Base-by-base conservation (phyloP, 2,329 filamentous ascomycete genomes). In the Ramularia endophylla region DNA sequence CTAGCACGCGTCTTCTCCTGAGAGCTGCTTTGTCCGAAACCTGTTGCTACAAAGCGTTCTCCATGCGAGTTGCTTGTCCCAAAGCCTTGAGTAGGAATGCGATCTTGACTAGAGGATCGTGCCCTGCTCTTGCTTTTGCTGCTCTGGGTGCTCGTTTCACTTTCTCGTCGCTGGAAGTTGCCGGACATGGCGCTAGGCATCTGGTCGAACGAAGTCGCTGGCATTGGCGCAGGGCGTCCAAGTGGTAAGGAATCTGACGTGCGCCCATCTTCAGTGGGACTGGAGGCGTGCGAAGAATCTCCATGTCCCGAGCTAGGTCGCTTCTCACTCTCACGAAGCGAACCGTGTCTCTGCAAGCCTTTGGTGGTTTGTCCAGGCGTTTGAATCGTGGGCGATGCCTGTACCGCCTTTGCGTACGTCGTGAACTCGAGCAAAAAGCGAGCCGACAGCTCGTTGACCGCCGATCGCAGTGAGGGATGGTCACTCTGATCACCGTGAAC, bases 1-100 rank as follows among this genome's bases (percentile, higher is more conserved):
- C 87, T 87, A 52, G 83, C 82, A 47, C 87, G 81, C 60, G 81
- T 85, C 48, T 61, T 63, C 38, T 60, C 55, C 28, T 56, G 45
- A 84, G 45, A 83, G 70, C 41, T 83, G 8, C 65, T 64, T 17
- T 69, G 66, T 3, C 68, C 68, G 36, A 94, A 87, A n/a, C n/a
- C n/a, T n/a, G n/a, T n/a, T n/a, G n/a, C n/a, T n/a, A n/a, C n/a
- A n/a, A n/a, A n/a, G n/a, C n/a, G n/a, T n/a, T n/a, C n/a, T n/a
- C n/a, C 55, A 28, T 56, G 45, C 85, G 45, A 83, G 70, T 41
- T 83, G 8, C 65, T 64, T 17, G 69, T 66, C 2, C 68, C 68
- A 36, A 94, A 87, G 0, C 87, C 87, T 40, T 77, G 73, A 16
- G 77, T 67, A 17, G 77, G 76, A 49, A 75, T 70, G 30, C 77